Evolutionary conservation across 2,329 filamentous ascomycete species (phyloP).

Genomic region (Xylariaceae sp.): DNA sequence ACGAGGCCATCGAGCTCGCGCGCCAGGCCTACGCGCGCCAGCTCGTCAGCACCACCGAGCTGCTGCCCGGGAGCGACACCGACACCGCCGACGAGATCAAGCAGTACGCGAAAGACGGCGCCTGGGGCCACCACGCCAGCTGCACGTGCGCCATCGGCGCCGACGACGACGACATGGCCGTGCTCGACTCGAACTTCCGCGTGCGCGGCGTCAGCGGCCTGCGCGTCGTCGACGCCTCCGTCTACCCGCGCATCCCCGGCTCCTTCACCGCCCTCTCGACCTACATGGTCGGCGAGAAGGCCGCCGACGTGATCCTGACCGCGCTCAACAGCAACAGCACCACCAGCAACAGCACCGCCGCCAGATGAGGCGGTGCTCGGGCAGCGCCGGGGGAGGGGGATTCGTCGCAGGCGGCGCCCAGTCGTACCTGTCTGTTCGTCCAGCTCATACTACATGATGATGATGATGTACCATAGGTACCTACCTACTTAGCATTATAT

Average conservation of each 20-base stretch:
- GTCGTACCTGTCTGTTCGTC: too few relatives aligned
- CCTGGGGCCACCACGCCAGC: conserved; percentile 17
- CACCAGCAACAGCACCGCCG: background rate
- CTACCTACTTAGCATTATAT: too few relatives aligned
- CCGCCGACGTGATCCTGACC: conserved; percentile 17
- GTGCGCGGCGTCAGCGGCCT: conserved; percentile 43
- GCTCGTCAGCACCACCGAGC: conserved; percentile 27
- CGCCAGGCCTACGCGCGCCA: conserved; percentile 35
- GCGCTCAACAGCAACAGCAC: conserved; percentile 1
- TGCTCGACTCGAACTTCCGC: conserved; percentile 43
- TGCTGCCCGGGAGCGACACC: conserved; percentile 6
- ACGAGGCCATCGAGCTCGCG: conserved; percentile 30
- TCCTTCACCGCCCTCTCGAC: conserved; percentile 20
- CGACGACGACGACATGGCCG: conserved; percentile 41
- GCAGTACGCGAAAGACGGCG: conserved; percentile 8
- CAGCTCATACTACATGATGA: too few relatives aligned
- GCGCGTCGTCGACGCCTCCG: conserved; percentile 47
- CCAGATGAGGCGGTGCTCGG: too few relatives aligned
- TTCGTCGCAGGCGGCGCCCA: too few relatives aligned
- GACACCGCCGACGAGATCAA: conserved; percentile 16
- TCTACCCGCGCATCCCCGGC: conserved; percentile 42
- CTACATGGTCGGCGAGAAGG: conserved; percentile 22
- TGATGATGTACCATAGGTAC: too few relatives aligned
- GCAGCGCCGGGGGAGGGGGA: too few relatives aligned
- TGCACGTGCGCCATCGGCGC: conserved; percentile 20